A percentile compares a stretch with the other conserved stretches of the same genome.
phyloP scores from a whole-genome alignment of 495 filamentous ascomycete genomes.

The Gamarada debralockiae region DNA sequence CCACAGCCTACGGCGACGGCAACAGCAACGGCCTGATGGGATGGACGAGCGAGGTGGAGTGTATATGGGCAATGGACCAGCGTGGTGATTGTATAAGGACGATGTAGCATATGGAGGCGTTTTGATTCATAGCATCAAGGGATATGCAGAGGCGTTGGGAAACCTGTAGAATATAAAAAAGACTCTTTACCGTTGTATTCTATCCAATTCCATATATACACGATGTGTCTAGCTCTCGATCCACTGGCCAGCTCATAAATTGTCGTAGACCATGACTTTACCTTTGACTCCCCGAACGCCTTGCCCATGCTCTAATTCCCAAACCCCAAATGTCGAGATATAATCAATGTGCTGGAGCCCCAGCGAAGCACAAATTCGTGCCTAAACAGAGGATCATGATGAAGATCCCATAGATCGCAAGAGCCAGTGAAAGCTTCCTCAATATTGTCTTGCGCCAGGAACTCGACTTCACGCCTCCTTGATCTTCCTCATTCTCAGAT shows the following conservation, averaged over 20 bases:
- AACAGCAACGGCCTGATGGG: no score
- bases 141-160: not conserved
- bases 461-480: slow-evolving; percentile 24
- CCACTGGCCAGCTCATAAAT: not conserved
- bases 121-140: not conserved
- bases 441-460: slow-evolving; percentile 40
- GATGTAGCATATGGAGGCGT: not conserved
- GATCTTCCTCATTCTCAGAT: slow-evolving; percentile 30
- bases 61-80: not conserved
- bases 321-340: not conserved
- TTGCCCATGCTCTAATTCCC: not conserved
- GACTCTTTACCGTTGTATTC: not conserved
- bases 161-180: not conserved
- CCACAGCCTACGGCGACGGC: no score
- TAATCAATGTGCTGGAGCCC: slow-evolving; percentile 4
- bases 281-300: not conserved
- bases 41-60: not conserved
- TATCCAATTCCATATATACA: slow-evolving; percentile 4
- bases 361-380: slow-evolving; percentile 76
- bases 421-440: slow-evolving; percentile 64
- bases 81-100: no score
- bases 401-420: slow-evolving; percentile 77
- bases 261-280: not conserved
- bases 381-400: slow-evolving; percentile 88
- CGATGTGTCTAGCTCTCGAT: not conserved